These are phyloP conservation scores for Kwoniella sp. DNA, from an alignment of 768 basidiomycete species.

Conservation along the genomic window DNA sequence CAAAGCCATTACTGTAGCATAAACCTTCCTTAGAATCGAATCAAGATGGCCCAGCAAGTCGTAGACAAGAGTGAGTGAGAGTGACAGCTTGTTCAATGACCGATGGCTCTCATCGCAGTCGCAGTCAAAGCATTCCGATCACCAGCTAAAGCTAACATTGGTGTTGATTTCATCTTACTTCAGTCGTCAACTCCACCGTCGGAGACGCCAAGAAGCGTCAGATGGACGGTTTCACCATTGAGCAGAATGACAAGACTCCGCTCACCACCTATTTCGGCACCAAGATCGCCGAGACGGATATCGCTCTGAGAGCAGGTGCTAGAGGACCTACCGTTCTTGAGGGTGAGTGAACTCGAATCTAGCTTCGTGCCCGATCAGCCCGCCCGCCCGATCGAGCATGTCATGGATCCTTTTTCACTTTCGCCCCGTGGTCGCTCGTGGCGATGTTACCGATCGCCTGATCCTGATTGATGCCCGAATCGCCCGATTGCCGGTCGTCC, in stretches of 20 bases:
- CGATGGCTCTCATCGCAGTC: too few relatives aligned
- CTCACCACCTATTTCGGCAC: slow-evolving; percentile 54
- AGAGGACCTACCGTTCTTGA: slow-evolving; percentile 70
- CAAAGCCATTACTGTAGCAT: slow-evolving; percentile 7
- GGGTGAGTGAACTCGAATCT: slow-evolving; percentile 35
- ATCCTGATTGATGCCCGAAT: too few relatives aligned
- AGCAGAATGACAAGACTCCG: slow-evolving; percentile 33
- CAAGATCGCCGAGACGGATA: slow-evolving; percentile 54
- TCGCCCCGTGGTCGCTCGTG: slow-evolving; percentile 4
- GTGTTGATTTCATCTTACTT: too few relatives aligned
- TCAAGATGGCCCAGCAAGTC: slow-evolving; percentile 20
- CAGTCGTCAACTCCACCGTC: slow-evolving; percentile 49
- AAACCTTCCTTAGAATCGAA: background rate
- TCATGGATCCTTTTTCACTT: slow-evolving; percentile 1
- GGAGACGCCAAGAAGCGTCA: slow-evolving; percentile 54
- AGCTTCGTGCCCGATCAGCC: too few relatives aligned
- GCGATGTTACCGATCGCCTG: background rate
- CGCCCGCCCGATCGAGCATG: too few relatives aligned
- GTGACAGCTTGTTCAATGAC: too few relatives aligned
- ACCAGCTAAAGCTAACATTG: too few relatives aligned
- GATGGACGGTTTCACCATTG: slow-evolving; percentile 42
- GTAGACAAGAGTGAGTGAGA: slow-evolving; percentile 25
- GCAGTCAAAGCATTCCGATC: too few relatives aligned
- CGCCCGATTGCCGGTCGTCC: too few relatives aligned
- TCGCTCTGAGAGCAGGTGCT: slow-evolving; percentile 54